These are phyloP conservation scores for Xylariaceae sp. DNA, from an alignment of 2,329 filamentous ascomycete species.

Conservation along the genomic window DNA sequence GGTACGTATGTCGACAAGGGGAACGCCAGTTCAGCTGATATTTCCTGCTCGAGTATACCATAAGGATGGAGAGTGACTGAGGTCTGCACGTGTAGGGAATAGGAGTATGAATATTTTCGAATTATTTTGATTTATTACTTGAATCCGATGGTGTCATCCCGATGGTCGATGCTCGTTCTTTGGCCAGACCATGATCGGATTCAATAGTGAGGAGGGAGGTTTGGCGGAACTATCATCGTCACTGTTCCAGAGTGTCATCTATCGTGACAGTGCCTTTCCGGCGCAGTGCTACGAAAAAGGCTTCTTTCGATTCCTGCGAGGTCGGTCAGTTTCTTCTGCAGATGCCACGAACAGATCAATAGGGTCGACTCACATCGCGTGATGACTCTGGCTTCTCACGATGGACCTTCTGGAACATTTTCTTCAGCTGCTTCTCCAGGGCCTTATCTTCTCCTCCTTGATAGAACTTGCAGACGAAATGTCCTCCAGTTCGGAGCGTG, in stretches of 20 bases:
- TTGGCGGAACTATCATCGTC: not conserved
- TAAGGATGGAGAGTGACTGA: not conserved
- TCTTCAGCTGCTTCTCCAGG: conserved; percentile 68
- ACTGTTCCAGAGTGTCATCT: conserved; percentile 11
- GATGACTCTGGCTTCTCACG: conserved; percentile 91
- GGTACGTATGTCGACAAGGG: conserved; percentile 8
- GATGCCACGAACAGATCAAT: not conserved
- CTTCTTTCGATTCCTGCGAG: conserved; percentile 75
- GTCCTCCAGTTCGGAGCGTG: conserved; percentile 73
- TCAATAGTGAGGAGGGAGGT: not conserved
- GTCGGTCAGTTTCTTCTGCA: conserved; percentile 10
- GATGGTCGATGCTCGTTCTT: not conserved
- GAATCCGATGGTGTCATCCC: not conserved
- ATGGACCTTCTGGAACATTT: conserved; percentile 72
- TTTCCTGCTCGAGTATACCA: conserved; percentile 13
- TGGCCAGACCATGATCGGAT: not conserved
- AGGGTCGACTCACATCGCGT: conserved; percentile 58
- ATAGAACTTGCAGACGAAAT: conserved; percentile 98
- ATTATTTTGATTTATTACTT: not conserved
- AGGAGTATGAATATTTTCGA: not conserved
- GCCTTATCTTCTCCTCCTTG: conserved; percentile 80
- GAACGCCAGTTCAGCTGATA: conserved; percentile 18
- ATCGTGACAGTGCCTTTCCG: conserved; percentile 50
- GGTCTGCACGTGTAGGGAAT: not conserved
- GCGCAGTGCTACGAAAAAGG: conserved; percentile 75